These are phyloP conservation scores for Ophiosphaerella herpotricha DNA, from an alignment of 2,329 filamentous ascomycete genomes.

Conservation along the genomic window DNA sequence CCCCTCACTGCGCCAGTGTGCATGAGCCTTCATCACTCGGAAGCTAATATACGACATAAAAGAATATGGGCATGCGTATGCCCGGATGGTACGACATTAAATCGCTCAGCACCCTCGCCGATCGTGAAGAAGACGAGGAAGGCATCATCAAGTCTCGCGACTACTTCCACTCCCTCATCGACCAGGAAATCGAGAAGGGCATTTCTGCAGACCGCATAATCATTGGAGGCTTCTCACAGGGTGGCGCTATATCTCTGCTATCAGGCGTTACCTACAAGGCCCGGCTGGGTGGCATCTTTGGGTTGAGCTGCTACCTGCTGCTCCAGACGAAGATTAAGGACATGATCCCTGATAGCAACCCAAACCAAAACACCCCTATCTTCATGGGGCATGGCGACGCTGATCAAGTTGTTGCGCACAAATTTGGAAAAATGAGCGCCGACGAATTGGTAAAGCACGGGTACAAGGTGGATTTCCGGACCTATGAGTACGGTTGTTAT, in stretches of 20 bases:
- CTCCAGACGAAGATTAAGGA: constrained; percentile 67
- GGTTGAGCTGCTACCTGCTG: constrained; percentile 79
- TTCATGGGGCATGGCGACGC: constrained; percentile 86
- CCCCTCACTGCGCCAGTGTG: neutral
- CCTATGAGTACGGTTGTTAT: constrained; percentile 65
- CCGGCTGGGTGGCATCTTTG: constrained; percentile 87
- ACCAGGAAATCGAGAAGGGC: constrained; percentile 77
- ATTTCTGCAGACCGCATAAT: constrained; percentile 84
- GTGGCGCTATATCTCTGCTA: constrained; percentile 84
- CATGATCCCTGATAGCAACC: constrained; percentile 48
- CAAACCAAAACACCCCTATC: constrained; percentile 78
- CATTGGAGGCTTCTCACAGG: constrained; percentile 83
- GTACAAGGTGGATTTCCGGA: constrained; percentile 74
- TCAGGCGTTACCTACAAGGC: constrained; percentile 73
- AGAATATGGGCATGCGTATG: constrained; percentile 80
- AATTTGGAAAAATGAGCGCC: constrained; percentile 70
- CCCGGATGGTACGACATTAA: constrained; percentile 85
- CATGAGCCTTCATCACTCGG: neutral
- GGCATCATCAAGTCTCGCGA: constrained; percentile 75
- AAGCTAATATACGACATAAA: neutral
- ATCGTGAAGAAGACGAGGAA: constrained; percentile 64
- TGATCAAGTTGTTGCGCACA: constrained; percentile 73
- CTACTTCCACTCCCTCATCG: constrained; percentile 79
- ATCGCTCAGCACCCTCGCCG: constrained; percentile 52
- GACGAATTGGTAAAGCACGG: constrained; percentile 71